Evolutionary conservation across 495 filamentous ascomycete species (phyloP).

Genomic region (Penicillium canariense): DNA sequence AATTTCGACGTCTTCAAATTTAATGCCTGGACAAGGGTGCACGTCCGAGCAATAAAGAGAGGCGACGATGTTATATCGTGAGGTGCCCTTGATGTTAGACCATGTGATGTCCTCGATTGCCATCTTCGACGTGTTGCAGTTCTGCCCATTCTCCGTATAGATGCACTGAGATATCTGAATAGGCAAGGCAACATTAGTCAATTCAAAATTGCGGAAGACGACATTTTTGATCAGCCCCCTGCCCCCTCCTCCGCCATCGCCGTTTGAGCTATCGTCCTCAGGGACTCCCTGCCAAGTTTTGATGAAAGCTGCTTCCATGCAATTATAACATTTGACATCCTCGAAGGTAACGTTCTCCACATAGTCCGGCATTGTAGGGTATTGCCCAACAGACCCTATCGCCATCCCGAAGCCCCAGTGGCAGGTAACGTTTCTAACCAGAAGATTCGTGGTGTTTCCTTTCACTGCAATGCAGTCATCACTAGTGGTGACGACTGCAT

Average conservation of each 20-base stretch:
- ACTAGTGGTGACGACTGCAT: constrained; percentile 32
- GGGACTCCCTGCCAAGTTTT: constrained; percentile 49
- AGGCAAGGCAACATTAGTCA: constrained; percentile 51
- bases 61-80: constrained; percentile 51
- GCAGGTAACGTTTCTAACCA: constrained; percentile 33
- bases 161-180: constrained; percentile 60
- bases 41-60: constrained; percentile 52
- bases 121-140: constrained; percentile 52
- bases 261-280: constrained; percentile 26
- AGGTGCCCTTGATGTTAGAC: constrained; percentile 56
- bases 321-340: constrained; percentile 31
- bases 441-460: constrained; percentile 40
- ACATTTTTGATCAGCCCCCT: constrained; percentile 48
- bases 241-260: constrained; percentile 31
- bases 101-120: constrained; percentile 51
- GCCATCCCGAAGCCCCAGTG: constrained; percentile 32
- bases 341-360: constrained; percentile 32
- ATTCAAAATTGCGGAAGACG: constrained; percentile 48
- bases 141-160: constrained; percentile 41
- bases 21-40: constrained; percentile 46
- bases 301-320: constrained; percentile 53
- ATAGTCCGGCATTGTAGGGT: constrained; percentile 27
- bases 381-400: constrained; percentile 50
- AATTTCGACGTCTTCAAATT: constrained; percentile 52
- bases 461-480: constrained; percentile 41